phyloP scores from a whole-genome alignment of 2,329 filamentous ascomycete genomes.

The Pestalotiopsis sp. region DNA sequence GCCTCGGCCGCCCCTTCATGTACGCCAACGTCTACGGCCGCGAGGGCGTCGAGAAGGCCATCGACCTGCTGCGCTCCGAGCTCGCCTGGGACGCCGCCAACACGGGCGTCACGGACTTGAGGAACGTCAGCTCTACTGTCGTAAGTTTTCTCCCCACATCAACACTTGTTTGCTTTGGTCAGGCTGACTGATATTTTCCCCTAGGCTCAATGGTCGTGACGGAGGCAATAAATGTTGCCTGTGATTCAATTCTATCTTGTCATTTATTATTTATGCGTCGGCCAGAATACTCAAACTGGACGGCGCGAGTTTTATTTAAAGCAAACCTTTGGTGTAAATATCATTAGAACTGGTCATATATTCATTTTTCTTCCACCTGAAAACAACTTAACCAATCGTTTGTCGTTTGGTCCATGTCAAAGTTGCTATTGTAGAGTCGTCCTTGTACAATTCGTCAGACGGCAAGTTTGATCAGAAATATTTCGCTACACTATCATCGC shows the following conservation, averaged over 20 bases:
- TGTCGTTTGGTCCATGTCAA: no score
- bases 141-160: conserved; percentile 13
- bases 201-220: background rate
- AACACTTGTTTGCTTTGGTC: background rate
- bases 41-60: conserved; percentile 42
- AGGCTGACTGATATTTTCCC: background rate
- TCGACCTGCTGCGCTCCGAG: conserved; percentile 46
- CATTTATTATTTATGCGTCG: background rate
- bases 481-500: no score
- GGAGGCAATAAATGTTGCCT: background rate
- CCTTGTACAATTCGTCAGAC: no score
- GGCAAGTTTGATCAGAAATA: no score
- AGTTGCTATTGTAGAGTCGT: no score
- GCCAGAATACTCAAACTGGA: background rate
- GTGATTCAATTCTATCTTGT: background rate
- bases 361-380: background rate
- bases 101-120: conserved; percentile 27
- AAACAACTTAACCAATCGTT: no score
- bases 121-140: conserved; percentile 22
- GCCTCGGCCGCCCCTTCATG: conserved; percentile 50
- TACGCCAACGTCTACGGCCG: conserved; percentile 50
- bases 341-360: background rate
- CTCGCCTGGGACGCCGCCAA: conserved; percentile 33
- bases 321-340: background rate
- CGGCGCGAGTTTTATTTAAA: background rate